Conservation (phyloP, 2,329 filamentous ascomycete species). For the Thielaviopsis euricoi region DNA sequence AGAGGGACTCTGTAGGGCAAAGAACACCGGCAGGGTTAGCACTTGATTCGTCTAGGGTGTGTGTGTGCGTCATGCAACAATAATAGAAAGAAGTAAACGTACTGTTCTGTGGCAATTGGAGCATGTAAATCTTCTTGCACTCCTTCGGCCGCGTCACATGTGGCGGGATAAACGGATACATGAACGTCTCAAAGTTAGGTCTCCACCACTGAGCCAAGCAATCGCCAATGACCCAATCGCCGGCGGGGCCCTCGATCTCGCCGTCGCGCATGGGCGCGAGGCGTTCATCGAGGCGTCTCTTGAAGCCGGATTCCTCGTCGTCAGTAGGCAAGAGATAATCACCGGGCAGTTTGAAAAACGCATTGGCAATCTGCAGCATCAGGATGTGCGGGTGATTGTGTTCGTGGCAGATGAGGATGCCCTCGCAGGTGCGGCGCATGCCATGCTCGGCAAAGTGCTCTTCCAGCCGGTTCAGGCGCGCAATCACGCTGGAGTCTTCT, state of each 20-base stretch:
- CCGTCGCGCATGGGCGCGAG: constrained; percentile 82
- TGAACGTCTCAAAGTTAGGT: constrained; percentile 98
- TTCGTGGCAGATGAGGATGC: constrained; percentile 93
- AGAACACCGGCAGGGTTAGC: constrained; percentile 13
- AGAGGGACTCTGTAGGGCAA: constrained; percentile 59
- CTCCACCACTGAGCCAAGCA: constrained; percentile 97
- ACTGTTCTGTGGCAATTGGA: constrained; percentile 86
- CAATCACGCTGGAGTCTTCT: constrained; percentile 89
- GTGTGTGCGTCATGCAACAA: background rate
- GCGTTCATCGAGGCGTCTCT: constrained; percentile 76
- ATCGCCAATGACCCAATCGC: constrained; percentile 84
- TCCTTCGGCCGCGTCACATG: constrained; percentile 96
- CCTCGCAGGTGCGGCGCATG: constrained; percentile 95
- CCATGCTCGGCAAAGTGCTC: constrained; percentile 85
- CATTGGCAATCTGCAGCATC: constrained; percentile 98
- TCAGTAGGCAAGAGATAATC: constrained; percentile 85
- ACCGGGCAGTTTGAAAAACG: constrained; percentile 96
- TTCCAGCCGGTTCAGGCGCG: constrained; percentile 82
- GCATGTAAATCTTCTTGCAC: constrained; percentile 98
- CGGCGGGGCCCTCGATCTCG: constrained; percentile 62
- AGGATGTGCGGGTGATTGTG: constrained; percentile 98
- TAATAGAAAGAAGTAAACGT: constrained; percentile 20
- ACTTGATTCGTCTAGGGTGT: background rate
- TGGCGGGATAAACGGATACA: constrained; percentile 95
- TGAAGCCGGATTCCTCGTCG: constrained; percentile 91